Percentiles rank a stretch among this genome's conserved stretches.
These are phyloP conservation scores for Saraca asoca DNA, from an alignment of 331 rosid species.

Conservation along the genomic window DNA sequence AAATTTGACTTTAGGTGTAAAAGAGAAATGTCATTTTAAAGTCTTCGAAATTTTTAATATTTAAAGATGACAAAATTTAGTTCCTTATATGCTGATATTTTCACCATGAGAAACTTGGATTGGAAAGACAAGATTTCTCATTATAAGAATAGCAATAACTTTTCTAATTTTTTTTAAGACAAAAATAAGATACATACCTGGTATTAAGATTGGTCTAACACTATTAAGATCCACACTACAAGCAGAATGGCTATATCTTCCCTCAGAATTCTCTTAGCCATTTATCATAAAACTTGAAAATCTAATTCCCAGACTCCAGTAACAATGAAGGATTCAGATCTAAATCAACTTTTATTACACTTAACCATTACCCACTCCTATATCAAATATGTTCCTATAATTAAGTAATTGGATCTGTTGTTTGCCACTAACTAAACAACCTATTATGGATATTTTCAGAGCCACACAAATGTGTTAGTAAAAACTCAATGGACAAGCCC, in stretches of 20 bases:
- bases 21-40: background rate
- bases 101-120: too few species aligned
- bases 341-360: background rate
- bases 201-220: constrained; percentile 33
- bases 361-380: background rate
- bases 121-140: too few species aligned
- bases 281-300: constrained; percentile 21
- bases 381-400: background rate
- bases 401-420: background rate
- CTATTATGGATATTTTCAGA: too few species aligned
- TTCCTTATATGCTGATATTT: background rate
- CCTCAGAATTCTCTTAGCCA: constrained; percentile 29
- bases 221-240: constrained; percentile 34
- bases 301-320: background rate
- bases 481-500: too few species aligned
- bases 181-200: constrained; percentile 33
- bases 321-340: background rate
- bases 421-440: constrained; percentile 8
- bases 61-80: background rate
- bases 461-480: too few species aligned
- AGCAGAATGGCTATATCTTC: constrained; percentile 27
- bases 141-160: background rate
- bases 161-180: background rate
- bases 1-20: background rate
- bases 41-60: background rate